Base-by-base conservation (phyloP, 139 green algal species). In the Diplosphaera chodatii region DNA sequence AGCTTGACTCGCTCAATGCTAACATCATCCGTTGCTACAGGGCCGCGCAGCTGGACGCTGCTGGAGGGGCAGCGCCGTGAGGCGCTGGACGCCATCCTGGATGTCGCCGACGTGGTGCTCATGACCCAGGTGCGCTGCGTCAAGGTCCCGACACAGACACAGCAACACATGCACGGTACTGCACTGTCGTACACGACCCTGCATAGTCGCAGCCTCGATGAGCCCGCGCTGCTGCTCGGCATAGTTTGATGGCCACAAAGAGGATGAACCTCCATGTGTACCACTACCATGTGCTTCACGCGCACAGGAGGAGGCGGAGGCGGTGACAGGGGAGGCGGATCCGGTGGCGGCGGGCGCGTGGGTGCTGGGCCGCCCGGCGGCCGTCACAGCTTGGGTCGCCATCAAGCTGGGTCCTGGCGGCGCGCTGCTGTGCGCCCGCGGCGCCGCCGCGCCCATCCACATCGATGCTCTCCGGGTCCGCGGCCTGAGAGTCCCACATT, bases 381-480 rank as follows among this genome's bases (percentile, higher is more conserved):
- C 71, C 1, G 62, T 63, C n/a, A 92, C 89, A 0, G 40, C 86
- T 67, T 93, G 92, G 90, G 86, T 78, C 37, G 79, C 95, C 16
- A 81, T 98, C 55, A 98, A 98, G 86, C 74, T 82, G 56, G 93
- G 93, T 0, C 72, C 63, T 0, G 37, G 78, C 30, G 93, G 93
- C 4, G 88, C 93, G 4, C 18, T 94, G 64, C 80, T 96, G 73
- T 77, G 74, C 32, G 59, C 32, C 27, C 40, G 40, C 16, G 15
- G 20, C 8, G 27, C 63, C 21, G 6, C 34, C 23, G 40, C 48
- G 10, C 48, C 48, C 10, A 21, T 59, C 3, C 48, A 59, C 48
- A 59, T 59, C 48, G 48, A 59, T 25, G 48, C 48, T 10, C 48
- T 59, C 13, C 48, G 48, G 48, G 48, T 59, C 13, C 13, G 48